Evolutionary conservation across 768 basidiomycete species (phyloP).

Genomic region (Mycena capillaripes): DNA sequence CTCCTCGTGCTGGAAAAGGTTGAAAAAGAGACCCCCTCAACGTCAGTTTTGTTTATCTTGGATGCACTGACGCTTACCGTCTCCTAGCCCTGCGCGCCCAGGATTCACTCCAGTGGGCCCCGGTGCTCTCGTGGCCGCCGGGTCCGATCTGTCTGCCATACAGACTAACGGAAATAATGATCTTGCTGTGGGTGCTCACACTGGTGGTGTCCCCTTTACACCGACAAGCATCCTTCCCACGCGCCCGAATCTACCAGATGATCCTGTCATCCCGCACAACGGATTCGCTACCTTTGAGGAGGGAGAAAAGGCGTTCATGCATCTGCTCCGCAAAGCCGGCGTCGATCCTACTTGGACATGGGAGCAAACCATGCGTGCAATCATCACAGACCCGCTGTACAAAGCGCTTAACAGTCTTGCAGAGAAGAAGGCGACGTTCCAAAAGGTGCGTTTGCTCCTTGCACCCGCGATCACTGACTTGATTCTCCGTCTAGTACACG

Average conservation of each 20-base stretch:
- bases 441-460: constrained; percentile 75
- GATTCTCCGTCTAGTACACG: constrained; percentile 71
- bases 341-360: constrained; percentile 96
- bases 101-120: constrained; percentile 61
- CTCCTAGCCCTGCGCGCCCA: constrained; percentile 48
- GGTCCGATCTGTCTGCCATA: constrained; percentile 67
- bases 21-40: constrained; percentile 70
- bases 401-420: constrained; percentile 93
- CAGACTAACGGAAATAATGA: constrained; percentile 65
- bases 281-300: constrained; percentile 90
- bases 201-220: constrained; percentile 71
- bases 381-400: constrained; percentile 98
- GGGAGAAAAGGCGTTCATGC: constrained; percentile 94
- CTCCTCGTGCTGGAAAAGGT: constrained; percentile 87
- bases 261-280: constrained; percentile 90
- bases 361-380: constrained; percentile 98
- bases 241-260: constrained; percentile 86
- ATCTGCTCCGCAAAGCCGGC: constrained; percentile 89
- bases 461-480: not conserved
- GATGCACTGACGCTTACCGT: constrained; percentile 16
- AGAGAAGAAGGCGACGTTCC: constrained; percentile 95
- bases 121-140: constrained; percentile 68
- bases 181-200: constrained; percentile 65
- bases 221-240: constrained; percentile 74
- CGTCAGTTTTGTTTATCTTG: constrained; percentile 33